These are phyloP conservation scores for Tetradesmus lagerheimii DNA, from an alignment of 139 green algal genomes.

Conservation along the genomic window DNA sequence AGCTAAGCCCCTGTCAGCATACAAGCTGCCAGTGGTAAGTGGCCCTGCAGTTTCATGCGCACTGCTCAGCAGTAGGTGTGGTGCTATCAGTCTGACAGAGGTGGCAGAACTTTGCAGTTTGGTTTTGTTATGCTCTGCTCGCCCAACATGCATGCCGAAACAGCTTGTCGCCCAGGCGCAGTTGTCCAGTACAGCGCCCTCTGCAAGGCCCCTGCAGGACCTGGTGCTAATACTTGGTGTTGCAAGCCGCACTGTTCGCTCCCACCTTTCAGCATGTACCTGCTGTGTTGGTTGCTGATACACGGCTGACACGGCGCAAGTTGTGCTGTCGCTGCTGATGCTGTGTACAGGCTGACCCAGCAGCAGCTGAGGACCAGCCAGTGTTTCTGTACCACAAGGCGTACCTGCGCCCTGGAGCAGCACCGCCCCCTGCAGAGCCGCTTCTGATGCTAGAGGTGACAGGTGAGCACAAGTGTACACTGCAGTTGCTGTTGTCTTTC, in stretches of 20 bases:
- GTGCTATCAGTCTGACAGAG: neutral
- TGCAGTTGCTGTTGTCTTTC: too few relatives aligned
- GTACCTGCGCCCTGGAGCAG: slow-evolving; percentile 63
- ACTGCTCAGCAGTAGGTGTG: neutral
- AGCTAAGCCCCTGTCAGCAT: slow-evolving; percentile 68
- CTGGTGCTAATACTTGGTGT: neutral
- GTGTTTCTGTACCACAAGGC: slow-evolving; percentile 86
- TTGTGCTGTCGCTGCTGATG: neutral
- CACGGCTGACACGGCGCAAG: neutral
- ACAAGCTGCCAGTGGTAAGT: slow-evolving; percentile 80
- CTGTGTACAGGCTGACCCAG: slow-evolving; percentile 47
- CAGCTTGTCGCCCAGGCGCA: too few relatives aligned
- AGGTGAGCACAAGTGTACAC: neutral
- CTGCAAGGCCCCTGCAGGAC: neutral
- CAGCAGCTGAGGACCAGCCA: slow-evolving; percentile 64
- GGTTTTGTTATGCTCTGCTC: too few relatives aligned
- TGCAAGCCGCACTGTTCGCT: too few relatives aligned
- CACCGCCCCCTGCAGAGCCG: slow-evolving; percentile 58
- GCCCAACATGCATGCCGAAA: too few relatives aligned
- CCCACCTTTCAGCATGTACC: neutral
- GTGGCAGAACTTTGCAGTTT: too few relatives aligned
- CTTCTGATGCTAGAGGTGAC: slow-evolving; percentile 52
- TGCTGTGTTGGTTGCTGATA: neutral
- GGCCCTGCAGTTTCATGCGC: neutral
- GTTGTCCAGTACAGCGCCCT: too few relatives aligned